Conservation (phyloP, 192 early-diverging fungal genomes). For the Podila clonocystis region DNA sequence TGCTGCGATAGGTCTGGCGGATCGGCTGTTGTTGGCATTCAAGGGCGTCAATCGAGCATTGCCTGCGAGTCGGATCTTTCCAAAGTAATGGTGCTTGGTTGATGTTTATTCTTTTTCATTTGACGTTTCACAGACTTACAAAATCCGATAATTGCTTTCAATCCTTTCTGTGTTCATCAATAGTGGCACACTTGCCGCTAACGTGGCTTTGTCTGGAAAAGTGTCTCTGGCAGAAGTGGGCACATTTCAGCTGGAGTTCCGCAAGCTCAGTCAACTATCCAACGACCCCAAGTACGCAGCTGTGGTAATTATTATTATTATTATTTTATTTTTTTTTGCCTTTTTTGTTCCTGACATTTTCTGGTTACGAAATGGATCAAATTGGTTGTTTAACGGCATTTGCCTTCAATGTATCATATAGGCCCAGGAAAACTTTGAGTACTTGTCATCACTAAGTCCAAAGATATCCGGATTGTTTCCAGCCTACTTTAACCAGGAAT, state of each 20-base stretch:
- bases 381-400: too few species aligned
- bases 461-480: conserved; percentile 30
- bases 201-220: conserved; percentile 6
- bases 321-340: too few species aligned
- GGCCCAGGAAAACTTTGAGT: conserved; percentile 23
- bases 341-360: too few species aligned
- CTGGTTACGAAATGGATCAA: neutral
- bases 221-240: conserved; percentile 67
- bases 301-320: conserved; percentile 59
- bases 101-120: neutral
- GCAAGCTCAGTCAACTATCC: conserved; percentile 72
- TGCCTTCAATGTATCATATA: neutral
- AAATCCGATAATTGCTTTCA: too few species aligned
- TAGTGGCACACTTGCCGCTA: conserved; percentile 11
- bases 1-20: conserved; percentile 67
- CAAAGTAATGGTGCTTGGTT: conserved; percentile 3
- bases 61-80: conserved; percentile 49
- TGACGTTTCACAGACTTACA: neutral
- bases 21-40: conserved; percentile 64
- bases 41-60: conserved; percentile 62
- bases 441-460: conserved; percentile 18
- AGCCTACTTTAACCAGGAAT: conserved; percentile 22
- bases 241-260: conserved; percentile 80
- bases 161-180: neutral
- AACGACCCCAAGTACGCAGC: conserved; percentile 66